Evolutionary conservation across 805 yeast genomes (phyloP), one percentile per base, ranked within the genome.

Genomic region (Starmerella bombi): DNA sequence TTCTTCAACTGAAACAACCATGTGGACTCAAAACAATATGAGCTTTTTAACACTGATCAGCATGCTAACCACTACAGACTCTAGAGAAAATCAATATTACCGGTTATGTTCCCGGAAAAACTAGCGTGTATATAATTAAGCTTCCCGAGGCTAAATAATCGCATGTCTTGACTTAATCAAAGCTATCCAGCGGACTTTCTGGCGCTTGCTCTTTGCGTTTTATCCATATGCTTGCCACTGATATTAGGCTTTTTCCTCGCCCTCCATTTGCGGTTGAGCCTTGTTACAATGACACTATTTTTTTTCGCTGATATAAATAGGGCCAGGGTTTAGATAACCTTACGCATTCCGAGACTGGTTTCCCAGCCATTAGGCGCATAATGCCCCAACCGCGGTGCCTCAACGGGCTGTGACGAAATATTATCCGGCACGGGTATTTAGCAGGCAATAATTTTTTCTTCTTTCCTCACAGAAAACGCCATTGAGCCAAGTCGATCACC

Each of bases 11-110:
- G 65, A 61, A 59, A 18, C 27, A 33, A 18, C 29, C 46, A 32
- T 53, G 59, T 54, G 59, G 59, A 40, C 33, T 21, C 52, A 43
- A 44, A 53, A 54, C 50, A 46, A 45, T 41, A 54, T 54, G 66
- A 62, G 67, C 67, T 62, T 62, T 63, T 63, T 63, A 63, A 63
- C 64, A 58, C 67, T 63, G 67, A 63, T 58, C 54, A 50, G 53
- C 56, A 39, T 44, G 42, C 54, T 51, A 50, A 50, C 52, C 33
- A 28, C 8, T 16, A 30, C 31, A 28, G 17, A 8, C 10, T 8
- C 27, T 7, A 23, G 27, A 23, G 12, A 23, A 23, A 23, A 23
- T 23, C 12, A 23, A n/a, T 23, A 23, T 8, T 23, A 8, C 27
- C 12, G 7, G 27, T 12, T 23, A 8, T 23, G 7, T 23, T 12